Base-by-base conservation (phyloP, 1,284 basidiomycete species). In the Heterobasidion parviporum region DNA sequence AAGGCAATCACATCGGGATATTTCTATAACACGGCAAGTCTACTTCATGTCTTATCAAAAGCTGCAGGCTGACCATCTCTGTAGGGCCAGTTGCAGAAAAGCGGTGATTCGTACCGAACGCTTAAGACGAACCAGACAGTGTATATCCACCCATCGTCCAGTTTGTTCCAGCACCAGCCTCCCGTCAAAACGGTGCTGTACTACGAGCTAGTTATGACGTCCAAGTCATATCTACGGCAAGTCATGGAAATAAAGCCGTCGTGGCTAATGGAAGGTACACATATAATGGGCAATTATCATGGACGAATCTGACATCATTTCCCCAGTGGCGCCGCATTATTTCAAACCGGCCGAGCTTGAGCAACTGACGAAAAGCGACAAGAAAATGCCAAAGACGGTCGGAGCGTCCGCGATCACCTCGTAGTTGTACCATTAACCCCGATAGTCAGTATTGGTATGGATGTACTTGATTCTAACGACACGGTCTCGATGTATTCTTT, bases 241-340 rank as follows among this genome's bases (percentile, higher is more conserved):
- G 82, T 94, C 46, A 98, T 98, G 94, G 94, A 97, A 65, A 98
- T 99, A 68, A 95, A 97, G 67, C 89, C 94, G 1, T 72, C 83
- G 46, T 98, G 96, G 96, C 70, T 99, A 50, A 70, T 97, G 53
- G 94, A 98, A 80, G 89, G 91, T 87, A 56, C 61, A 82, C 74
- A 4, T 36, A 10, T 52, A 1, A 56, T 46, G 5, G 20, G 15
- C 15, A 48, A 43, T 47, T 54, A 35, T 45, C 36, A 60, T 47
- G 3, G 12, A 38, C 48, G 53, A 38, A 54, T 59, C n/a, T 33
- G 52, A 56, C 16, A 54, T 52, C 16, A 34, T 54, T 48, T 53
- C 50, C 12, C 15, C 8, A 92, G 92, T 95, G 44, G 94, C 94
- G 1, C 93, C 94, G 1, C 94, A 97, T 69, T 96, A 94, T 70